These are phyloP conservation scores for cucumber (Cucumis sativus) DNA, from an alignment of 306 rosid genomes.

Conservation along the genomic window Cucumber_9930_V3 NC_026657.2:11576001-11576500, in stretches of 20 bases:
- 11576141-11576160: not conserved
- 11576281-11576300: slow-evolving; percentile 16
- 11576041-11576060: not conserved
- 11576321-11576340: not conserved
- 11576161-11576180: not conserved
- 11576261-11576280: slow-evolving; percentile 11
- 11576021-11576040: not conserved
- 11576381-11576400: too few relatives aligned
- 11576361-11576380: too few relatives aligned
- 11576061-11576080: not conserved
- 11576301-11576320: slow-evolving; percentile 11
- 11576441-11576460: too few relatives aligned
- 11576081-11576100: not conserved
- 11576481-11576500: too few relatives aligned
- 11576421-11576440: too few relatives aligned
- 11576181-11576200: not conserved
- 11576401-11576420: too few relatives aligned
- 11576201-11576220: slow-evolving; percentile 7
- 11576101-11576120: not conserved
- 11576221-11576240: slow-evolving; percentile 3
- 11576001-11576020: not conserved
- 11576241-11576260: slow-evolving; percentile 13
- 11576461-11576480: too few relatives aligned
- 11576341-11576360: too few relatives aligned
- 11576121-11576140: not conserved